Evolutionary conservation across 1,284 basidiomycete genomes (phyloP), one percentile per base, ranked within the genome.

Genomic region (Sparassis latifolia): DNA sequence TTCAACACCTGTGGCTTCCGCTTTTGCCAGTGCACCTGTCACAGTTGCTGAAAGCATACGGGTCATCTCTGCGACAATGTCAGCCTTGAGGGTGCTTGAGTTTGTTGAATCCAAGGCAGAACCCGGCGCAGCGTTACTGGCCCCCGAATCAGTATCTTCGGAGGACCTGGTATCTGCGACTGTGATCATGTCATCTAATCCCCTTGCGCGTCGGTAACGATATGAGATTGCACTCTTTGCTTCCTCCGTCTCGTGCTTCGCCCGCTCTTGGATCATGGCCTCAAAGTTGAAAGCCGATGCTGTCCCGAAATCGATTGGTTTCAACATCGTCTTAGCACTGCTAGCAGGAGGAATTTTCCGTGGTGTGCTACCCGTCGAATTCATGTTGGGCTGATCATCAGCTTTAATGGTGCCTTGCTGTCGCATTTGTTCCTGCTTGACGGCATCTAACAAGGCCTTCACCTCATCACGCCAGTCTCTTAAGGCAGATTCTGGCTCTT

Each of bases 201-300:
- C n/a, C n/a, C n/a, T n/a, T 3, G 47, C 47, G 9, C 38, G 42
- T 40, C 43, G 42, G 29, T 49, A 49, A 3, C 47, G 47, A 42
- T 49, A 49, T n/a, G 47, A 43, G 20, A 49, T 40, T 3, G 47
- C 47, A 29, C 47, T 49, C 3, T 32, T 44, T 3, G 47, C 47
- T 35, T 49, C 47, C 42, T 37, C 38, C 2, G 47, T 49, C 28
- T 49, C 47, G 28, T 49, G 47, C 6, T 42, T 31, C 4, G 9
- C 32, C 10, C 47, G 47, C 37, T 49, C 47, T 5, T 42, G 33
- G 10, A 49, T 35, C 5, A 49, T 32, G 9, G 42, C 28, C 4
- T 38, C 28, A 28, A 38, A 49, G 27, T 30, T 43, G 47, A 49
- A 49, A 4, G 47, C 42, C 10, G 41, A 35, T 4, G 47, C 47